Conservation (phyloP, 495 filamentous ascomycete species). For the Aspergillus avenaceus region DNA sequence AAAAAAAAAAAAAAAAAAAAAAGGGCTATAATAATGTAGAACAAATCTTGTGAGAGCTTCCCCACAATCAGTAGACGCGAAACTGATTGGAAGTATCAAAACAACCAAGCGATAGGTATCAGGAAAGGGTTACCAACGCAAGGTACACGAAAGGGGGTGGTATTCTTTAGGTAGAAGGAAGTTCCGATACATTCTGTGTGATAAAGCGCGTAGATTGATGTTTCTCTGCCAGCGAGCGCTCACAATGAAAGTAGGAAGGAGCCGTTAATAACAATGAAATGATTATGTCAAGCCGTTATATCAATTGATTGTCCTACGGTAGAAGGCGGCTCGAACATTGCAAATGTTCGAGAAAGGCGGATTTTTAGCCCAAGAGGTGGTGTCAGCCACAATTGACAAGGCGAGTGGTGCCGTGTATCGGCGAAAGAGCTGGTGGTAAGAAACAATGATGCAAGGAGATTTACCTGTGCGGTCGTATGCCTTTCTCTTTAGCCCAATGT, state of each 20-base stretch:
- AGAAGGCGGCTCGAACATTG: neutral
- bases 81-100: neutral
- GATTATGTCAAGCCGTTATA: neutral
- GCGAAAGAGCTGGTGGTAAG: neutral
- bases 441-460: conserved; percentile 11
- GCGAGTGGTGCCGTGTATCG: conserved; percentile 3
- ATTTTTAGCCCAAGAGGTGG: conserved; percentile 9
- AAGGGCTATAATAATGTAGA: neutral
- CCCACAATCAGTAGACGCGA: neutral
- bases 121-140: conserved; percentile 27
- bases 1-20: neutral
- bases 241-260: conserved; percentile 7
- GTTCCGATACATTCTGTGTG: conserved; percentile 36
- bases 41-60: neutral
- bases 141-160: conserved; percentile 23
- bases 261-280: neutral
- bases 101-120: neutral
- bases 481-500: neutral
- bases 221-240: conserved; percentile 22
- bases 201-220: conserved; percentile 20
- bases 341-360: neutral
- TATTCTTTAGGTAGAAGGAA: conserved; percentile 15
- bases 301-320: neutral
- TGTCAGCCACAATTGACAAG: conserved; percentile 18
- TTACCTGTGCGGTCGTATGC: conserved; percentile 2